These are phyloP conservation scores for Exophiala calicioides DNA, from an alignment of 2,329 filamentous ascomycete genomes.

Conservation along the genomic window DNA sequence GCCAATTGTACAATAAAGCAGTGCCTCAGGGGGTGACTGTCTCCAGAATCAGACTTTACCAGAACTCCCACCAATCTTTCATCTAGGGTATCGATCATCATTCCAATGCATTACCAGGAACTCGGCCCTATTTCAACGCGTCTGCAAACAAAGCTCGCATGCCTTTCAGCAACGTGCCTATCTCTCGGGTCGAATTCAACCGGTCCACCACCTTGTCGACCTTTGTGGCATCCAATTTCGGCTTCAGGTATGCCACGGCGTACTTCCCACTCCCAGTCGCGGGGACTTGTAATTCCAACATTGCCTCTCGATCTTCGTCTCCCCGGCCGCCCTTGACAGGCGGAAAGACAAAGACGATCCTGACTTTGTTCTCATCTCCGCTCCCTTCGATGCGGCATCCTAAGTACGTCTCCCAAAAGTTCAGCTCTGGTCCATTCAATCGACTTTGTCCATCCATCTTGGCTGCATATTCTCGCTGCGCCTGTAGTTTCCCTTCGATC, in stretches of 20 bases:
- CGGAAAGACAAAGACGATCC: conserved; percentile 85
- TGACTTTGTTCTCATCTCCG: conserved; percentile 78
- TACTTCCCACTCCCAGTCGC: conserved; percentile 81
- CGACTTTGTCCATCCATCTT: conserved; percentile 80
- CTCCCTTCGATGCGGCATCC: conserved; percentile 88
- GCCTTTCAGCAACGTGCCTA: conserved; percentile 61
- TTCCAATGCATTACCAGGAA: background rate
- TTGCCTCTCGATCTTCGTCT: conserved; percentile 70
- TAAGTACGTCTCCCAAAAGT: conserved; percentile 92
- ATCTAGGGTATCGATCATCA: too few species aligned
- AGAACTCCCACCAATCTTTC: background rate
- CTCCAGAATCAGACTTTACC: too few species aligned
- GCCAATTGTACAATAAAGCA: too few species aligned
- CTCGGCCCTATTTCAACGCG: conserved; percentile 48
- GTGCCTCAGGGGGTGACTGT: too few species aligned
- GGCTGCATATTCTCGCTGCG: conserved; percentile 56
- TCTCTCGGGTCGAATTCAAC: conserved; percentile 61
- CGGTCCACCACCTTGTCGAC: conserved; percentile 58
- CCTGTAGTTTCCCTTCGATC: conserved; percentile 47
- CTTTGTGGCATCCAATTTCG: conserved; percentile 59
- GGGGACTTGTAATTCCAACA: conserved; percentile 71
- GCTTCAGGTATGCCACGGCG: conserved; percentile 75
- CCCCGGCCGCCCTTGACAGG: conserved; percentile 61
- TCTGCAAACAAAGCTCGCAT: conserved; percentile 64
- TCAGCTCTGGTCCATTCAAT: conserved; percentile 88